A percentile compares a stretch with the other conserved stretches of the same genome.
Evolutionary conservation across 1,139 yeast genomes (phyloP).

Genomic region (Candida pseudoviswanathii): DNA sequence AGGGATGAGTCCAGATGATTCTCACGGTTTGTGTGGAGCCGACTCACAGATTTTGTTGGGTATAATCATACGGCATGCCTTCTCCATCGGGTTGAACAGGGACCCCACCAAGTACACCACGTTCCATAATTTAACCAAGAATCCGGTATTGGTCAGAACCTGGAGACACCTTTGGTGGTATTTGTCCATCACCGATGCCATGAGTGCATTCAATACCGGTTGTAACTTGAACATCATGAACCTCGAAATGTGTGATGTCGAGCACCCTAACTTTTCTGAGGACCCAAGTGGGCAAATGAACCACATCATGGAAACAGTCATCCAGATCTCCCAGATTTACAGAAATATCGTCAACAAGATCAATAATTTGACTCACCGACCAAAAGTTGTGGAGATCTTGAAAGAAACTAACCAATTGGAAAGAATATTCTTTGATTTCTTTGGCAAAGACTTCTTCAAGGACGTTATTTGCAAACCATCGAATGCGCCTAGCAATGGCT

Average conservation of each 20-base stretch:
- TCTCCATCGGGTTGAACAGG: constrained; percentile 46
- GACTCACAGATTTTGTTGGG: constrained; percentile 46
- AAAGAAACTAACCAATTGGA: constrained; percentile 43
- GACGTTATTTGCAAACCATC: constrained; percentile 43
- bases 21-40: constrained; percentile 47
- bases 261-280: constrained; percentile 23
- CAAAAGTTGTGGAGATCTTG: constrained; percentile 41
- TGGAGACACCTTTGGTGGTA: constrained; percentile 47
- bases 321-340: constrained; percentile 29
- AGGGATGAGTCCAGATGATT: constrained; percentile 44
- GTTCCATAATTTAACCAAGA: constrained; percentile 33
- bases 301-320: constrained; percentile 18
- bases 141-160: constrained; percentile 27
- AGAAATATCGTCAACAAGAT: constrained; percentile 33
- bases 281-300: constrained; percentile 23
- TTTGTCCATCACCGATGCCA: constrained; percentile 34
- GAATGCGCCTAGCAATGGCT: constrained; percentile 19
- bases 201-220: constrained; percentile 38
- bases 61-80: constrained; percentile 40
- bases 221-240: constrained; percentile 29
- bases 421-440: constrained; percentile 36
- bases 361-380: constrained; percentile 32
- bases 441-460: constrained; percentile 49
- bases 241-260: constrained; percentile 37
- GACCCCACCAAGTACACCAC: constrained; percentile 40